phyloP scores from a whole-genome alignment of 371 early-diverging fungal species.

The Mortierella sp. region DNA sequence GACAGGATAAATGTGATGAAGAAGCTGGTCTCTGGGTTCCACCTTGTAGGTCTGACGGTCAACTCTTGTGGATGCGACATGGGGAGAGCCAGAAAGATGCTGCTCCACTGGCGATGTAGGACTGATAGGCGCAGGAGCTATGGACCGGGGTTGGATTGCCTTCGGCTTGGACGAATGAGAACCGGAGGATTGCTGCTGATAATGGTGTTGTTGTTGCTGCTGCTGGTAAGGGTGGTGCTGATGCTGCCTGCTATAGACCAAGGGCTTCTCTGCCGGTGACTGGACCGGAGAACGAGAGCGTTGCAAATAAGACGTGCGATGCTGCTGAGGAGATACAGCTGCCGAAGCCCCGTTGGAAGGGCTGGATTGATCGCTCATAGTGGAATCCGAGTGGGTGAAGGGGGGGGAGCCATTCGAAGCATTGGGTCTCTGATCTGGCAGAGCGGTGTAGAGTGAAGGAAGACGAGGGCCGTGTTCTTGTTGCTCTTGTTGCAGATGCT shows the following conservation, averaged over 20 bases:
- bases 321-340: constrained; percentile 11
- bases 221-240: constrained; percentile 15
- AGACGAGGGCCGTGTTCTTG: constrained; percentile 13
- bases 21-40: constrained; percentile 40
- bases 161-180: constrained; percentile 30
- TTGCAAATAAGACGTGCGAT: constrained; percentile 9
- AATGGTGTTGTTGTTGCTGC: too few species aligned
- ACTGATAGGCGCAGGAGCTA: constrained; percentile 45
- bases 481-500: constrained; percentile 14
- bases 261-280: constrained; percentile 28
- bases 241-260: constrained; percentile 17
- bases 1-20: constrained; percentile 8
- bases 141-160: constrained; percentile 50
- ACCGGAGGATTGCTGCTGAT: constrained; percentile 3
- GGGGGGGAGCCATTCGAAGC: constrained; percentile 10
- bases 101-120: constrained; percentile 26
- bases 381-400: constrained; percentile 21
- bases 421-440: constrained; percentile 40
- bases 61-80: constrained; percentile 23
- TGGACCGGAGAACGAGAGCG: constrained; percentile 26
- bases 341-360: constrained; percentile 11
- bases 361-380: constrained; percentile 21
- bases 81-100: constrained; percentile 21
- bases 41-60: constrained; percentile 35
- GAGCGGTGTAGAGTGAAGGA: constrained; percentile 42